Conservation (phyloP, 371 early-diverging fungal species). For the Mucor velutinosus region DNA sequence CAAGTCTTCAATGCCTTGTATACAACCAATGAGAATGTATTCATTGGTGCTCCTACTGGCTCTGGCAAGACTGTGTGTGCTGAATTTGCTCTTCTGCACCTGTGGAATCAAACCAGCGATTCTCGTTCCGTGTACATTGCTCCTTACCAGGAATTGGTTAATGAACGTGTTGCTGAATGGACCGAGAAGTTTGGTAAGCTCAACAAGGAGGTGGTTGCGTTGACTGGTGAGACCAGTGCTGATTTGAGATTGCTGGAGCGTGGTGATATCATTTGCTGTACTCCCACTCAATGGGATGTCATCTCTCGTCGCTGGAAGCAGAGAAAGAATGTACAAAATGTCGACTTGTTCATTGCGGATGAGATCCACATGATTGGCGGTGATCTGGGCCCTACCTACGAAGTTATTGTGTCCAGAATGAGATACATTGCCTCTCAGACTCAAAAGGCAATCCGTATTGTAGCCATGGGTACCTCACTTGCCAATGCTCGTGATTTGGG, state of each 20-base stretch:
- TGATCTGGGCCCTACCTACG: constrained; percentile 84
- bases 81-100: constrained; percentile 90
- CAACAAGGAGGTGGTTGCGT: constrained; percentile 80
- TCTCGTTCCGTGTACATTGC: constrained; percentile 91
- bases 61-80: constrained; percentile 97
- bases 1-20: constrained; percentile 94
- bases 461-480: constrained; percentile 86
- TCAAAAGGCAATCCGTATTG: constrained; percentile 82
- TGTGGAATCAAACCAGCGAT: constrained; percentile 69
- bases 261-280: constrained; percentile 91
- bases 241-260: constrained; percentile 86
- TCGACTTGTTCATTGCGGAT: constrained; percentile 93
- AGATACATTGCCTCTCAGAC: constrained; percentile 88
- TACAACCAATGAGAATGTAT: constrained; percentile 86
- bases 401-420: constrained; percentile 92
- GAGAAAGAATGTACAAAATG: constrained; percentile 87
- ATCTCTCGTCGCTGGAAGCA: constrained; percentile 95
- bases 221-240: constrained; percentile 96
- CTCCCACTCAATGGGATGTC: constrained; percentile 99
- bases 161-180: constrained; percentile 81
- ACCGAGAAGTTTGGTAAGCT: constrained; percentile 66
- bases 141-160: constrained; percentile 89
- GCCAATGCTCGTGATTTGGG: constrained; percentile 96
- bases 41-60: constrained; percentile 97
- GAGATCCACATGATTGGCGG: constrained; percentile 96